Base-by-base conservation (phyloP, 805 yeast genomes). In the Schwanniomyces occidentalis region DNA sequence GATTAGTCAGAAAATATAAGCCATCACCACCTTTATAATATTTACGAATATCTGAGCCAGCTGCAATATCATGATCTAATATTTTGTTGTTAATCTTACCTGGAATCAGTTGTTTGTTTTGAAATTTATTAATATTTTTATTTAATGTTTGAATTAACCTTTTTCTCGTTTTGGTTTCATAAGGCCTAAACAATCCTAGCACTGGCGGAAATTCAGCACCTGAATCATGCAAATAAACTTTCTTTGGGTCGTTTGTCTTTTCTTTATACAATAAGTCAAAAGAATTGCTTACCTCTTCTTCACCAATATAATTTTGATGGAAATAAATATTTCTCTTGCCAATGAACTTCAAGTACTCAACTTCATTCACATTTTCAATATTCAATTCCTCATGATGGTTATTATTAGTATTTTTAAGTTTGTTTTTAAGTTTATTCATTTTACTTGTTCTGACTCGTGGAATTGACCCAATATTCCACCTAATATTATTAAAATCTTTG, bases 11-110 rank as follows among this genome's bases (percentile, higher is more conserved):
- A 32, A 57, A 62, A 21, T 63, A 56, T 4, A 78, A 58, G 2
- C 85, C 85, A 54, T 80, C 85, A n/a, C 78, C 76, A 1, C 79
- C 69, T 10, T 51, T 52, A 37, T 56, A 69, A 46, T 63, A 73
- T 16, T 54, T 52, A 24, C 54, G 54, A 7, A 51, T 40, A 22
- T 53, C 56, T 17, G 50, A 35, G 16, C 60, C 58, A 8, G 49
- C 46, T 8, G 48, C 52, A 22, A 56, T 35, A 34, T 58, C 61
- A 29, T 47, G 33, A 6, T 50, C 53, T 24, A 56, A 37, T 9
- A 34, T 24, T 8, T 36, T 41, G 15, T 39, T 40, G 15, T 24
- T 36, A n/a, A 42, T 35, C 24, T 30, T 42, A 34, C 10, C 32
- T n/a, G 15, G 6, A 10, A 24, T 29, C 8, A 16, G 8, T 19